Evolutionary conservation across 2,329 filamentous ascomycete genomes (phyloP), one percentile per base, ranked within the genome.

Genomic region (Xylariomycetidae sp.): DNA sequence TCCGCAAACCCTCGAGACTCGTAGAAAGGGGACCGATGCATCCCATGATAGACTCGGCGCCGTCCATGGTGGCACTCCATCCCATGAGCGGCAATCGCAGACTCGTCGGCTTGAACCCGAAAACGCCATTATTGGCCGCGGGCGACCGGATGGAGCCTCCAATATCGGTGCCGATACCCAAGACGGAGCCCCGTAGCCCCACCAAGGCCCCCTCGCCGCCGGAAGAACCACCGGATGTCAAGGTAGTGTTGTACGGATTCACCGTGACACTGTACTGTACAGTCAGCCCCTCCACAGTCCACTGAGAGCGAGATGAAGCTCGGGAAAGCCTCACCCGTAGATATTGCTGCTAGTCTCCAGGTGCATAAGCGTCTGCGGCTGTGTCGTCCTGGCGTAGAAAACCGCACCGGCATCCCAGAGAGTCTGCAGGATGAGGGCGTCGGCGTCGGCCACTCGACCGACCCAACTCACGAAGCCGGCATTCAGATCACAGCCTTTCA

Each of bases 161-260:
- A 37, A 75, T 73, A 42, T 74, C 70, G 5, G 67, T 68, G 1
- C 70, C 74, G 29, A 78, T 66, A 2, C 73, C 74, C 8, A 78
- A 55, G 48, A 61, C 62, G 10, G 67, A 73, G 8, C 73, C 73
- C 15, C 64, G 54, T 16, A 76, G 56, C 2, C 64, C 73, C 10
- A 76, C 36, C 3, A 78, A 51, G 0, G 74, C 72, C 2, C 72
- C 72, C 53, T 79, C 74, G 27, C 74, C 74, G 26, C 75, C 74
- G 6, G 68, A 72, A 4, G 66, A 71, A 3, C 74, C 74, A 5
- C 74, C 74, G 13, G 62, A 48, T 0, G 70, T 71, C 16, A 77
- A 49, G 2, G 56, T 61, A 2, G 57, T 59, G 47, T 78, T 76
- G 49, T 63, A 65, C 0, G 74, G 73, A 43, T 77, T 77, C 8